These are phyloP conservation scores for Hyaloscypha finlandica DNA, from an alignment of 495 filamentous ascomycete genomes.

Conservation along the genomic window DNA sequence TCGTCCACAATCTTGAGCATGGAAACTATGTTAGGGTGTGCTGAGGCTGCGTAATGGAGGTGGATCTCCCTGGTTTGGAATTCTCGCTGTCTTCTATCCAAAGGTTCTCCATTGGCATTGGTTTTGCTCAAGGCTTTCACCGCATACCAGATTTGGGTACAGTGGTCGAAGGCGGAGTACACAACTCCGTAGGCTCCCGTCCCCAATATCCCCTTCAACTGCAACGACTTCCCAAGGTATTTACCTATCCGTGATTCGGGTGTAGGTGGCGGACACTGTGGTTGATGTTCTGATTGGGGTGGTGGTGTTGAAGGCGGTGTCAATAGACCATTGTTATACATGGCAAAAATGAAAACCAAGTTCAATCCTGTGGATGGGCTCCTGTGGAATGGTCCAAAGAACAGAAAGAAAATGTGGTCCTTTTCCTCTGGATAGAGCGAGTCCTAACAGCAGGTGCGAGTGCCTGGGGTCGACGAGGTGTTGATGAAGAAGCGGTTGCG, in stretches of 20 bases:
- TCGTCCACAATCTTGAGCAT: constrained; percentile 93
- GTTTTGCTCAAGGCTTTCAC: constrained; percentile 96
- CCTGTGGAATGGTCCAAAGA: constrained; percentile 13
- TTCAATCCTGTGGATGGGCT: constrained; percentile 20
- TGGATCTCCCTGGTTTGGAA: constrained; percentile 95
- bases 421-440: constrained; percentile 6
- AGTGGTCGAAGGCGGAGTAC: constrained; percentile 88
- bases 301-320: constrained; percentile 25
- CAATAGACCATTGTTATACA: constrained; percentile 23
- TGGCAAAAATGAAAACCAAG: constrained; percentile 32
- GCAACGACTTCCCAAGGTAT: constrained; percentile 28
- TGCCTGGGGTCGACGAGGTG: constrained; percentile 7
- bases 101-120: constrained; percentile 62
- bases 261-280: constrained; percentile 19
- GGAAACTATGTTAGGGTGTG: constrained; percentile 91
- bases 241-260: constrained; percentile 34
- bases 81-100: constrained; percentile 82
- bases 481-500: constrained; percentile 18
- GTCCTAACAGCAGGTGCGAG: not conserved
- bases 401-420: constrained; percentile 24
- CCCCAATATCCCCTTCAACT: constrained; percentile 64
- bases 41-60: constrained; percentile 84
- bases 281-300: constrained; percentile 1
- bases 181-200: constrained; percentile 97
- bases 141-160: constrained; percentile 80